Base-by-base conservation (phyloP, 208 protist species). In the Trypanosoma mega region DNA sequence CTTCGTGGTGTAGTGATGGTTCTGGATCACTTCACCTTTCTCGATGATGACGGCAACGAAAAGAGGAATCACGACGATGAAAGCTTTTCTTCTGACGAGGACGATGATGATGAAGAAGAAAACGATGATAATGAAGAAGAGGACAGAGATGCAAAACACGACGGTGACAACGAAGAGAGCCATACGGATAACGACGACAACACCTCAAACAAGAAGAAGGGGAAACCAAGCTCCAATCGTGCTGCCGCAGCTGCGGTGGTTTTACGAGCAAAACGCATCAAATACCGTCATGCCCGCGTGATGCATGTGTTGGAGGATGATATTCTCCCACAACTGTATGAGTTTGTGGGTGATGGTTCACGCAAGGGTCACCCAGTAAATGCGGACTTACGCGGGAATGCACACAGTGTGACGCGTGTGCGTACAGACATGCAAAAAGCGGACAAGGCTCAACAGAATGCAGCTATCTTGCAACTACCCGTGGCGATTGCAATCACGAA, bases 401-500 rank as follows among this genome's bases (percentile, higher is more conserved):
- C 71, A 50, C 79, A 94, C 72, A 87, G 63, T 45, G 70, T 89
- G 55, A 80, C 84, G 1, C 64, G 49, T 36, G 72, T 92, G 34
- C 78, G 90, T 31, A 52, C 63, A 21, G 80, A 87, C 57, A 76
- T 82, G 71, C 70, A 80, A 46, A 74, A 76, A 52, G 77, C 83
- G 52, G 75, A 87, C 55, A 76, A 76, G 48, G 80, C 76, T 11
- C 52, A 68, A 39, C 60, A 71, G 36, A 70, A 63, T 26, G 58
- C 61, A 4, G 79, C 82, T 16, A 73, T 93, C 50, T 60, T 93
- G 67, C 87, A 94, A 68, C 74, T 94, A 8, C 91, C 91, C 31
- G 87, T 96, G 12, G 91, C 86, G 12, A 75, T 94, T 21, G 82
- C 91, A 8, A 91, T 96, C 54, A 83, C 80, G 4, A 91, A 90